These are phyloP conservation scores for Yamagishiella unicocca DNA, from an alignment of 139 green algal species.

Conservation along the genomic window DNA sequence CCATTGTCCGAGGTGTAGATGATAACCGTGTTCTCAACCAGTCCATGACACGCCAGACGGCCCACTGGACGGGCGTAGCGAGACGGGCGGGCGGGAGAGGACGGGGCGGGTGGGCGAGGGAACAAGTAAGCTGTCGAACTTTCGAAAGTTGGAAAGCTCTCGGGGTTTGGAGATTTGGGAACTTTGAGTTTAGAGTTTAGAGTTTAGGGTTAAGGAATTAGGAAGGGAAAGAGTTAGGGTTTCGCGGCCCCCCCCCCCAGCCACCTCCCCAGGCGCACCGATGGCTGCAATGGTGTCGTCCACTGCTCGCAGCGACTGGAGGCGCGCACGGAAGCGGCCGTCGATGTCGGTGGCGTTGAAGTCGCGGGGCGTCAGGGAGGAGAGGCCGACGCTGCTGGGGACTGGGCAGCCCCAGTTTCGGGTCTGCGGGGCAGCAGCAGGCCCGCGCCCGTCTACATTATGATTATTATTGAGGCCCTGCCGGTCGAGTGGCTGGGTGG, in stretches of 20 bases:
- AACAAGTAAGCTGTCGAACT: background rate
- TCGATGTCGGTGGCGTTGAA: background rate
- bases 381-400: no score
- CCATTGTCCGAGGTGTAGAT: conserved; percentile 60
- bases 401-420: no score
- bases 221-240: background rate
- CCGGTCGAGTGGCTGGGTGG: no score
- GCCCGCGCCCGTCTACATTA: no score
- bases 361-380: no score
- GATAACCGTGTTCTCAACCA: conserved; percentile 60
- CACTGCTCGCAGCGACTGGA: conserved; percentile 33
- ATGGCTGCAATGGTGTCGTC: conserved; percentile 40
- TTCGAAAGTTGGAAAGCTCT: background rate
- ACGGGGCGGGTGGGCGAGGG: background rate
- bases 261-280: conserved; percentile 19
- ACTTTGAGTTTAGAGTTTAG: background rate
- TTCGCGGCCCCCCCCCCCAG: background rate
- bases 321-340: background rate
- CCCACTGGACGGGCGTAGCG: background rate
- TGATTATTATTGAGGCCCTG: no score
- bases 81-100: background rate
- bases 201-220: background rate
- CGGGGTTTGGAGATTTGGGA: background rate
- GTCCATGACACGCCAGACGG: conserved; percentile 36
- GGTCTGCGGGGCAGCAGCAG: no score